phyloP scores from a whole-genome alignment of 176 grass and related monocot genomes.

The Thalia dealbata region DNA sequence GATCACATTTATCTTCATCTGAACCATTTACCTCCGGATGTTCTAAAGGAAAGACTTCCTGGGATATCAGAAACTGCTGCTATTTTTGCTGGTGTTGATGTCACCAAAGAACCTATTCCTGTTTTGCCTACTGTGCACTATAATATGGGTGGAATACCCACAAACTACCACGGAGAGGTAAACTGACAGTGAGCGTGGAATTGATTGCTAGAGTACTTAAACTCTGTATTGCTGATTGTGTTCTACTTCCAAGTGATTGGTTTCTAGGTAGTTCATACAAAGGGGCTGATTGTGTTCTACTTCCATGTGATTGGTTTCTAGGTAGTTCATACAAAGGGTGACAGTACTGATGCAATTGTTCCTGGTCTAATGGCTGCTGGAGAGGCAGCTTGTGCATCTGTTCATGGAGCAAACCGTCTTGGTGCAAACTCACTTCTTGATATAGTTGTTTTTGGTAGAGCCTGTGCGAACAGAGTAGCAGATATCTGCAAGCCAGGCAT shows the following conservation, averaged over 20 bases:
- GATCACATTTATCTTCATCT: conserved; percentile 81
- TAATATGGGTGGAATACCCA: conserved; percentile 98
- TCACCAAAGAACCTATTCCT: conserved; percentile 95
- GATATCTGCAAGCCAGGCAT: conserved; percentile 59
- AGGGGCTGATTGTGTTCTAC: conserved; percentile 16
- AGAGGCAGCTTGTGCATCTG: conserved; percentile 72
- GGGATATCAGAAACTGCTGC: conserved; percentile 98
- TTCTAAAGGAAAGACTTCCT: conserved; percentile 94
- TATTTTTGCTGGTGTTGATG: conserved; percentile 92
- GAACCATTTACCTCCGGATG: conserved; percentile 79
- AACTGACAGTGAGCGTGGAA: not conserved
- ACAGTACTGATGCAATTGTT: conserved; percentile 47
- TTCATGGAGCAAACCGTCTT: conserved; percentile 67
- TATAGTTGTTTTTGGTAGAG: conserved; percentile 76
- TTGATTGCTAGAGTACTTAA: not conserved
- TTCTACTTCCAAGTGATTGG: conserved; percentile 11
- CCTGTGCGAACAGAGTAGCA: conserved; percentile 67
- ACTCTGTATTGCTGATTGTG: not conserved
- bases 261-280: conserved; percentile 54
- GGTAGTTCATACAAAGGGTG: conserved; percentile 57
- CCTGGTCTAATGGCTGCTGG: conserved; percentile 64
- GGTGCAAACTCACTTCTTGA: conserved; percentile 78
- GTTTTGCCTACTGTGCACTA: conserved; percentile 97
- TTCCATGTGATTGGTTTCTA: conserved; percentile 22
- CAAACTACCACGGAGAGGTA: conserved; percentile 95